Evolutionary conservation across 768 basidiomycete genomes (phyloP).

Genomic region (Boletus huronensis): DNA sequence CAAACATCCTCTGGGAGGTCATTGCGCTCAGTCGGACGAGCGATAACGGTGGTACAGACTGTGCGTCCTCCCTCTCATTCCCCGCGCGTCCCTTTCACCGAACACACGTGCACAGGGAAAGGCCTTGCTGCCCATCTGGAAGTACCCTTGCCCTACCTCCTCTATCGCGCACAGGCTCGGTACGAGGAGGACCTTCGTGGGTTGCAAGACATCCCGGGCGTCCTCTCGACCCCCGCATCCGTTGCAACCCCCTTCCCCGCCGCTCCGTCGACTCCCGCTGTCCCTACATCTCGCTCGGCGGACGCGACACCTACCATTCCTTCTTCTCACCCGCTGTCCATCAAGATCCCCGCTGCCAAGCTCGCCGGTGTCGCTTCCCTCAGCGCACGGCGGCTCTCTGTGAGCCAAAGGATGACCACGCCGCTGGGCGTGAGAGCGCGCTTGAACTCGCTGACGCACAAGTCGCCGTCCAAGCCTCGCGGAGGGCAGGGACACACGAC

Average conservation of each 20-base stretch:
- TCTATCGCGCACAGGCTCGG: conserved; percentile 78
- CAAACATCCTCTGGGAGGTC: conserved; percentile 82
- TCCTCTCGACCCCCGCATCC: conserved; percentile 45
- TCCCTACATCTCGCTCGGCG: conserved; percentile 11
- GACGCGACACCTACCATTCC: conserved; percentile 15
- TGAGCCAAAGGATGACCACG: conserved; percentile 46
- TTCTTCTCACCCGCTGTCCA: conserved; percentile 18
- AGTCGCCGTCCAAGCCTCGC: conserved; percentile 39
- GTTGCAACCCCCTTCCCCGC: conserved; percentile 26
- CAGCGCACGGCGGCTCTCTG: conserved; percentile 28
- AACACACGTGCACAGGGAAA: conserved; percentile 55
- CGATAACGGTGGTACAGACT: conserved; percentile 74
- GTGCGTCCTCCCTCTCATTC: conserved; percentile 41
- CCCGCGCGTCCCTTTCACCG: neutral
- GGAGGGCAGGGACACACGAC: conserved; percentile 3
- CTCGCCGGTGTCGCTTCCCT: conserved; percentile 3
- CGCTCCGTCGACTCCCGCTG: conserved; percentile 11
- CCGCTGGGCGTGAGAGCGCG: conserved; percentile 68
- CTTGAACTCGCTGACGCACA: conserved; percentile 61
- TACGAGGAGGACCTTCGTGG: conserved; percentile 85
- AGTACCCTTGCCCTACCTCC: conserved; percentile 79
- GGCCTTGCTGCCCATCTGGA: conserved; percentile 74
- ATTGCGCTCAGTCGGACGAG: conserved; percentile 73
- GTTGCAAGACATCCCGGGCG: conserved; percentile 65
- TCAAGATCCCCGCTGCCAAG: conserved; percentile 24